Evolutionary conservation across 192 early-diverging fungal species (phyloP), one percentile per base, ranked within the genome.

Genomic region (Geranomyces variabilis): DNA sequence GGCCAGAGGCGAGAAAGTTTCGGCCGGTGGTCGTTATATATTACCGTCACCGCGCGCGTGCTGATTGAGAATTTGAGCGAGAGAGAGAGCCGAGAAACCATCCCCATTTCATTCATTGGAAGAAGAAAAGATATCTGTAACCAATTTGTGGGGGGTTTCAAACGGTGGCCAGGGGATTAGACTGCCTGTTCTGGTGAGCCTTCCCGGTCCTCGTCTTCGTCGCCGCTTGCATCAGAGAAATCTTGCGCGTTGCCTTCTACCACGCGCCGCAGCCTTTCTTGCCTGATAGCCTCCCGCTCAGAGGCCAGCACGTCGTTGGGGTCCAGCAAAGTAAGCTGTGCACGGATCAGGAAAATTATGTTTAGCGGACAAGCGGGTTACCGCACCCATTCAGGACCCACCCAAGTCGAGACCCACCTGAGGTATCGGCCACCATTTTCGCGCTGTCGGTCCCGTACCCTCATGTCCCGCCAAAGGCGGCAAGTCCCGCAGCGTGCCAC

Each of bases 401-500:
- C 5, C 26, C 30, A 24, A 10, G 19, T n/a, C 14, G 43, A 6
- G 17, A 58, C 67, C 74, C 33, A 84, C 82, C 66, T 47, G 58
- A 5, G 82, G 82, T 30, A 84, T 79, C 4, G 82, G 82, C 69
- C 75, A 84, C 70, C 79, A 70, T n/a, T 58, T 24, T 12, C 68
- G 55, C 21, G 68, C 68, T 28, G 3, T 41, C 28, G 58, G 55
- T 8, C 31, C 69, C 58, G 53, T 75, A 0, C 64, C 69, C 53
- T 75, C 41, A 15, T 55, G 70, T 14, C 80, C 82, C 6, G 68
- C 72, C 33, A 81, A 44, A 7, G 77, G 77, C 24, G 77, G 74
- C 49, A 88, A 65, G 63, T 88, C 84, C 12, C 66, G 58, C 21
- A 88, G 56, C 30, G 78, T 83, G 14, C 87, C 87, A 69, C 85